Base-by-base conservation (phyloP, 225 moss, liverwort and hornwort species). In the Climacium dendroides region DNA sequence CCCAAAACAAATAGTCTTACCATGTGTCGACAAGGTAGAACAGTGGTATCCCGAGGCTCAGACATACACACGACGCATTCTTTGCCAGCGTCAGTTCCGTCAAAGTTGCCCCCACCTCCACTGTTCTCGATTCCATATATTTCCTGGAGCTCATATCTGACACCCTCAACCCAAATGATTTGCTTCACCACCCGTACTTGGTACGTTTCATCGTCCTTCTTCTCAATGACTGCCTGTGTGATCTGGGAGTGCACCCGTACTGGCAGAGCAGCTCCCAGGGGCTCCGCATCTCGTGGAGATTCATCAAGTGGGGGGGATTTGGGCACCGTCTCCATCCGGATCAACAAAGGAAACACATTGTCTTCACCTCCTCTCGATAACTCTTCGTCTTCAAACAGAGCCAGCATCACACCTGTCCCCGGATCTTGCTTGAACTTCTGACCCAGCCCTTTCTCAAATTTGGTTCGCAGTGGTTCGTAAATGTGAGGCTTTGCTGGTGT, bases 61-160 rank as follows among this genome's bases (percentile, higher is more conserved):
- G 98, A 97, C 97, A 98, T 96, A 86, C 98, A 98, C 43, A 98
- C 96, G 39, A 98, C 97, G 84, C 98, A 98, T 87, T 98, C 97
- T 91, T 97, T 98, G 47, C 97, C 96, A 57, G 95, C 65, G 66
- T 98, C 98, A 79, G 87, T 92, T 73, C 90, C 96, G 80, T 98
- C 97, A 85, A 91, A 96, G 90, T 92, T 93, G 29, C 82, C 91
- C 48, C 92, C 90, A 23, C 87, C 92, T 53, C 97, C 95, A 81
- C 93, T 94, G 43, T 95, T 96, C 85, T 98, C 97, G n/a, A 98
- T 97, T 34, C 98, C 98, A 86, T 97, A 98, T 13, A 98, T 98
- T 85, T 98, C 98, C 90, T 98, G 94, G 28, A 98, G 92, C 90
- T 98, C 98, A 87, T 96, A 98, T 67, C 92, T 85, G 18, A 90